Percentiles rank a stretch among this genome's conserved stretches.
Evolutionary conservation across 495 filamentous ascomycete genomes (phyloP).

Genomic region (Mycothermus thermophilus): DNA sequence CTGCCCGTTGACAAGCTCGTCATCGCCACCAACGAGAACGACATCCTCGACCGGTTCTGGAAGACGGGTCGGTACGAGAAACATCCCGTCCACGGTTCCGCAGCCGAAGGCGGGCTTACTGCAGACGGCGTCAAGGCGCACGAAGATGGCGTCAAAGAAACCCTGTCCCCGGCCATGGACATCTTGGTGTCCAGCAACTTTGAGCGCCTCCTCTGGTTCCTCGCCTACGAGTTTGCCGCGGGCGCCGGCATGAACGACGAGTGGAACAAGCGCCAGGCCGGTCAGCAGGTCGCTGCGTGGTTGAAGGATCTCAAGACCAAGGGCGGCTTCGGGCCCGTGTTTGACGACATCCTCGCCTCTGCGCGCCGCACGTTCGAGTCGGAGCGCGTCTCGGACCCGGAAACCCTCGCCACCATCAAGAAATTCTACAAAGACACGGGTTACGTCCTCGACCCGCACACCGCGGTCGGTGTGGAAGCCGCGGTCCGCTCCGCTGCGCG

Average conservation of each 20-base stretch:
- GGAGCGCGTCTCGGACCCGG: slow-evolving; percentile 64
- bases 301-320: slow-evolving; percentile 57
- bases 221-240: slow-evolving; percentile 51
- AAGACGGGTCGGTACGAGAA: slow-evolving; percentile 72
- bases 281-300: slow-evolving; percentile 57
- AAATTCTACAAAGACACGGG: slow-evolving; percentile 43
- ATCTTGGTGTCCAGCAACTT: slow-evolving; percentile 93
- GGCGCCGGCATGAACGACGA: slow-evolving; percentile 41
- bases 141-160: slow-evolving; percentile 65
- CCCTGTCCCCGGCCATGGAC: slow-evolving; percentile 87
- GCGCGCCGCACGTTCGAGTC: slow-evolving; percentile 60
- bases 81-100: slow-evolving; percentile 40
- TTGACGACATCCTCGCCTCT: slow-evolving; percentile 47
- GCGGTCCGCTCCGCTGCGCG: slow-evolving; percentile 48
- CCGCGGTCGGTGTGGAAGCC: slow-evolving; percentile 70
- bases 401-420: slow-evolving; percentile 65
- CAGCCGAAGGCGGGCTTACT: slow-evolving; percentile 41
- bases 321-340: slow-evolving; percentile 66
- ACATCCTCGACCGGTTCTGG: slow-evolving; percentile 78
- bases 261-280: slow-evolving; percentile 45
- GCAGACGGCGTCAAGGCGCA: slow-evolving; percentile 54
- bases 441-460: slow-evolving; percentile 87
- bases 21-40: slow-evolving; percentile 86
- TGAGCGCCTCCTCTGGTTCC: slow-evolving; percentile 89
- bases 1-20: slow-evolving; percentile 71